Conservation (phyloP, 352 stramenopile species). For the Thalassiosira mediterranea region DNA sequence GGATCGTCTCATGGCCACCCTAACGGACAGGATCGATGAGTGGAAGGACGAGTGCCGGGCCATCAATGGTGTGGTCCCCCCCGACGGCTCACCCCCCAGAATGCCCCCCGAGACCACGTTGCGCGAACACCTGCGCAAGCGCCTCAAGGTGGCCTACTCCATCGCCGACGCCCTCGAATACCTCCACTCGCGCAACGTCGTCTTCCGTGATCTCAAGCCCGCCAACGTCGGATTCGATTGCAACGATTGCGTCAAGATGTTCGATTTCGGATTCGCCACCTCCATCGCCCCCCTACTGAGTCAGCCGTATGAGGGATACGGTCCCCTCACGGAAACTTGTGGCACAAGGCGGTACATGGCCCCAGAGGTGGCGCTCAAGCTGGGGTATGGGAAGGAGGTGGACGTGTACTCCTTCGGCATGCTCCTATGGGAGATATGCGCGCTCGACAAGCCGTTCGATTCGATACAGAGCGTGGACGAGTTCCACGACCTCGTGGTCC, state of each 20-base stretch:
- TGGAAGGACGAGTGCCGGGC: constrained; percentile 4
- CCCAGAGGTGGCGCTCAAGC: constrained; percentile 79
- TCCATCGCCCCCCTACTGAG: constrained; percentile 44
- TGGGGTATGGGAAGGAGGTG: constrained; percentile 89
- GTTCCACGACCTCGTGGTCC: constrained; percentile 38
- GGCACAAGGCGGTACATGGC: constrained; percentile 85
- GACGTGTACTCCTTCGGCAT: constrained; percentile 88
- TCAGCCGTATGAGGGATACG: constrained; percentile 22
- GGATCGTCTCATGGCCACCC: constrained; percentile 31
- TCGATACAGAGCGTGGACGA: constrained; percentile 24
- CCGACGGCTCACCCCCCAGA: neutral
- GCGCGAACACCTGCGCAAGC: constrained; percentile 19
- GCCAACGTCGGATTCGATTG: constrained; percentile 87
- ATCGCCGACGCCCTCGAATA: constrained; percentile 92
- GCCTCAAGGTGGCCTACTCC: constrained; percentile 84
- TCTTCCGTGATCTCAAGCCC: constrained; percentile 91
- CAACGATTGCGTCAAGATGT: constrained; percentile 89
- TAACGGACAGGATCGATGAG: constrained; percentile 36
- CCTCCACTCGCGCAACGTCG: constrained; percentile 89
- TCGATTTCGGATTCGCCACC: constrained; percentile 86
- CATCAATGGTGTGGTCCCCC: neutral
- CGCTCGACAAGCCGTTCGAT: constrained; percentile 59
- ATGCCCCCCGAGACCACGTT: constrained; percentile 9
- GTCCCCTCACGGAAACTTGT: constrained; percentile 32
- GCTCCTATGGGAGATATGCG: constrained; percentile 64